phyloP scores from a whole-genome alignment of 2,329 filamentous ascomycete species.

The Penicillium sp. region DNA sequence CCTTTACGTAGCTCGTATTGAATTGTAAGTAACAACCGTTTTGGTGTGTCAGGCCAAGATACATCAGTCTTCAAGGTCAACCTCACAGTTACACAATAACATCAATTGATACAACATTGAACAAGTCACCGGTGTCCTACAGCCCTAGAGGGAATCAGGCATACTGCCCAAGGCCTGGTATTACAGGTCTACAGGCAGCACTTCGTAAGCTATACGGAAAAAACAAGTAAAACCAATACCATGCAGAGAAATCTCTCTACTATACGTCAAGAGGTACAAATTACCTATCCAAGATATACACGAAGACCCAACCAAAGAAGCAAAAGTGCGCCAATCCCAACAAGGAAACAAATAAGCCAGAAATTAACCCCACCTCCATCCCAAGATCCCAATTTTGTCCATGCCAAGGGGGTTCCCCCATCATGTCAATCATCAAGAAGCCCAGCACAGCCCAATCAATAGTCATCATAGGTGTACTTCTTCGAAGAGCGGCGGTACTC shows the following conservation, averaged over 20 bases:
- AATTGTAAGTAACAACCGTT: neutral
- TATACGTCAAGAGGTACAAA: slow-evolving; percentile 2
- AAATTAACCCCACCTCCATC: slow-evolving; percentile 9
- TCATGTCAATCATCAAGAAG: slow-evolving; percentile 20
- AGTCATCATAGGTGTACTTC: slow-evolving; percentile 41
- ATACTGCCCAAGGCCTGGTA: neutral
- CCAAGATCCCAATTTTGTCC: slow-evolving; percentile 19
- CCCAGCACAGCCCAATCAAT: slow-evolving; percentile 17
- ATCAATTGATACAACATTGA: neutral
- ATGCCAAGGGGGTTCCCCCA: neutral
- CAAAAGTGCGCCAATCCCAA: slow-evolving; percentile 16
- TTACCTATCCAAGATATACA: slow-evolving; percentile 15
- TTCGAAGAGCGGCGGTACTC: slow-evolving; percentile 44
- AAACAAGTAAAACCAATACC: slow-evolving; percentile 14
- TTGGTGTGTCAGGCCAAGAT: neutral
- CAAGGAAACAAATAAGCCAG: neutral
- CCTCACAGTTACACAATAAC: neutral
- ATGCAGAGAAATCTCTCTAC: slow-evolving; percentile 5
- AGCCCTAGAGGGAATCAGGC: neutral
- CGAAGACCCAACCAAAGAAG: slow-evolving; percentile 12
- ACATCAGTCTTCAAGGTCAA: neutral
- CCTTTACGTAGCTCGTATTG: neutral
- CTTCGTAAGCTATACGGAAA: neutral
- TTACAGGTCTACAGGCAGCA: neutral
- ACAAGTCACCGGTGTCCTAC: neutral